phyloP scores from a whole-genome alignment of 1,139 yeast species.

The Zygoascus meyerae region DNA sequence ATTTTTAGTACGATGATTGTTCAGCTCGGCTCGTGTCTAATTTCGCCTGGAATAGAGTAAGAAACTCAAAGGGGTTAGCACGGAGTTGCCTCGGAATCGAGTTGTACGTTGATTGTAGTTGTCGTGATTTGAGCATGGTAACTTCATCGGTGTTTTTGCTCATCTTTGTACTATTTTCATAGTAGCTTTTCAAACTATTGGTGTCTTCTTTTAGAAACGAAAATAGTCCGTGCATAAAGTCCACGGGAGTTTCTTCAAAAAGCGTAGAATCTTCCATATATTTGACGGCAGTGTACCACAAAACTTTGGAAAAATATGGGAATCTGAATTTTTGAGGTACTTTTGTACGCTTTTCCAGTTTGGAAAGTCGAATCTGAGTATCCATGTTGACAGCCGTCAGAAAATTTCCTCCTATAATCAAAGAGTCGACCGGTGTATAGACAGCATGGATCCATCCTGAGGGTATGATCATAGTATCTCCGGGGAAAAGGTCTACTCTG shows the following conservation, averaged over 20 bases:
- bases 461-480: slow-evolving; percentile 78
- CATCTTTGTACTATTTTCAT: too few species aligned
- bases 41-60: too few species aligned
- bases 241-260: not conserved
- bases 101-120: too few species aligned
- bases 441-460: slow-evolving; percentile 95
- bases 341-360: slow-evolving; percentile 58
- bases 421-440: slow-evolving; percentile 70
- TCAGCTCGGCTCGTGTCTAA: too few species aligned
- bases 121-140: too few species aligned
- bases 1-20: too few species aligned
- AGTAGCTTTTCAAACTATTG: too few species aligned
- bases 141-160: too few species aligned
- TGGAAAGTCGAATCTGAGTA: slow-evolving; percentile 56
- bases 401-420: slow-evolving; percentile 85
- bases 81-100: too few species aligned
- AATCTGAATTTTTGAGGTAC: slow-evolving; percentile 75
- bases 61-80: too few species aligned
- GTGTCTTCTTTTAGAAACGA: too few species aligned
- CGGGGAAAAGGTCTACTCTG: slow-evolving; percentile 55
- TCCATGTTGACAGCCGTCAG: slow-evolving; percentile 58
- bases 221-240: too few species aligned
- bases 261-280: slow-evolving; percentile 10
- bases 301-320: slow-evolving; percentile 65
- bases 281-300: slow-evolving; percentile 50